Percentiles rank a stretch among this genome's conserved stretches.
Evolutionary conservation across 805 yeast species (phyloP).

Genomic region (Debaryomyces castellii): DNA sequence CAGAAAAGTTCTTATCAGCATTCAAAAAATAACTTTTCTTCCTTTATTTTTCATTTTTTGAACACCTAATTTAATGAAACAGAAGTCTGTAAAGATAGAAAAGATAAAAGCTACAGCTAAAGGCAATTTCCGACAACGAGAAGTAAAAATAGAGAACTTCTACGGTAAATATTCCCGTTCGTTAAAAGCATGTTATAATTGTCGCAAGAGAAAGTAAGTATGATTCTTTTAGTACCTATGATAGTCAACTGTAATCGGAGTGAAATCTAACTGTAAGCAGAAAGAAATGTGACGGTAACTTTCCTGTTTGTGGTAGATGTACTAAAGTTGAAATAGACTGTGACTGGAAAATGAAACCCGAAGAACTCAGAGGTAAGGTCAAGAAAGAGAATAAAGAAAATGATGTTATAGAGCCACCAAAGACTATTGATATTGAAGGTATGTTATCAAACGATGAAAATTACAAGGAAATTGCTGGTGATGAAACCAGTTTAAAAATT

Average conservation of each 20-base stretch:
- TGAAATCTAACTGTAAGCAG: background rate
- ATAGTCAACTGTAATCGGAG: background rate
- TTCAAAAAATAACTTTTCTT: too few species aligned
- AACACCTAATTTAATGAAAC: too few species aligned
- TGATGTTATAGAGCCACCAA: too few species aligned
- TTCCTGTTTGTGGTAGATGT: constrained; percentile 21
- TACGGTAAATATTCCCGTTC: background rate
- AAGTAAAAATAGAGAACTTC: background rate
- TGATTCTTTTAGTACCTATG: background rate
- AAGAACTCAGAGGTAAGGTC: too few species aligned
- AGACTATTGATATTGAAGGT: too few species aligned
- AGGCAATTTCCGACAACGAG: background rate
- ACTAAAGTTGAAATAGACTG: constrained; percentile 11
- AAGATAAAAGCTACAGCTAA: background rate
- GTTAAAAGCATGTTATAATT: background rate
- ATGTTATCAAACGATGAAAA: too few species aligned
- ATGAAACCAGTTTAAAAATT: too few species aligned
- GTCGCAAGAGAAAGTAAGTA: constrained; percentile 7
- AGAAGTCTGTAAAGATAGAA: too few species aligned
- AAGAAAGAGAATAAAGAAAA: too few species aligned
- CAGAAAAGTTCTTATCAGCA: too few species aligned
- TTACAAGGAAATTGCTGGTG: too few species aligned
- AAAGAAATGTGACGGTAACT: constrained; percentile 22
- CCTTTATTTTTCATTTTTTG: too few species aligned
- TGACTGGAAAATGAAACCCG: constrained; percentile 6